Evolutionary conservation across 108 stramenopile species (phyloP), one percentile per base, ranked within the genome.

Genomic region (Fistulifera solaris): DNA sequence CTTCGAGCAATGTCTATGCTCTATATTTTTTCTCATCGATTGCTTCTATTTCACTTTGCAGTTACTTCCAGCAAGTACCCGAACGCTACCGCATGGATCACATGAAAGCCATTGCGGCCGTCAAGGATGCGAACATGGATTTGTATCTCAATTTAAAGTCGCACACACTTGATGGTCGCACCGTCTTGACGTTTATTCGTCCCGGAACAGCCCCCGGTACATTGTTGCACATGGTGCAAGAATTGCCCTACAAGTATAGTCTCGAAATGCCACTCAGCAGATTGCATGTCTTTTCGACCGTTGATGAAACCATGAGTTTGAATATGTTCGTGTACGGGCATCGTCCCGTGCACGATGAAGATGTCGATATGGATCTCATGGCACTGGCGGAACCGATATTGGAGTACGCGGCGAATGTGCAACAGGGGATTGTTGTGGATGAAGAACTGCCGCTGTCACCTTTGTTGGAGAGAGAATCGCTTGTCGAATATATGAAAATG

Each of bases 31-130:
- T 54, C 35, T 16, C 31, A 35, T 35, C 31, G 8, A 35, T 35
- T 35, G 6, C 31, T 8, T 35, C 31, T 35, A 35, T 8, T 61
- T 74, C 31, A 6, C 3, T 8, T 6, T 8, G 8, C 31, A 35
- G 31, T 15, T 93, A 93, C 56, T 99, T 99, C 72, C 71, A 80
- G 0, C 93, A 96, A 63, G 86, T 95, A 7, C 80, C 86, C 5
- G 86, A 94, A 59, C 72, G 76, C 42, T 80, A 92, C 51, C 84
- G 95, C n/a, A 65, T 87, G 67, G 90, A 97, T 68, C 98, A 99
- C 73, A 81, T 99, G 56, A 94, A 94, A 65, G 95, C 98, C 23
- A 89, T 99, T 51, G 68, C 78, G 48, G 83, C 95, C 28, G 70
- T 98, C 41, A 75, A 85, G 49, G 90, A 86, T 63, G 72, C 74